Conservation (phyloP, 495 filamentous ascomycete species). For the Lophiostoma macrostomum region DNA sequence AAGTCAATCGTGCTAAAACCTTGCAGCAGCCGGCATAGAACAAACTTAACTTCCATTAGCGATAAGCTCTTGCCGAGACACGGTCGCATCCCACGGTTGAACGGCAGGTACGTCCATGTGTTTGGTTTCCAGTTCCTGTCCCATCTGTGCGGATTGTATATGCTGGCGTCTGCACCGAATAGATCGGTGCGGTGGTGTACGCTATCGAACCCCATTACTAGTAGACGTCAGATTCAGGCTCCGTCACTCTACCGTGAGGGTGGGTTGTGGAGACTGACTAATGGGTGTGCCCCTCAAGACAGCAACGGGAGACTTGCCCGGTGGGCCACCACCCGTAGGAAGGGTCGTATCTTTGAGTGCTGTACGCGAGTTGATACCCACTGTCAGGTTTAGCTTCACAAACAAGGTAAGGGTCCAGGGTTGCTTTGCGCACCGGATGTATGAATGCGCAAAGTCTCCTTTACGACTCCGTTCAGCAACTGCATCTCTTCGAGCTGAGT, state of each 20-base stretch:
- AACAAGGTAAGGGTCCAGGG: background rate
- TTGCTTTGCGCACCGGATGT: background rate
- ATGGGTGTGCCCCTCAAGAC: background rate
- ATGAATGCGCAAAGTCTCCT: background rate
- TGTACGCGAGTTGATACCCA: background rate
- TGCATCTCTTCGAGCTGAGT: background rate
- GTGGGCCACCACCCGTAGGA: background rate
- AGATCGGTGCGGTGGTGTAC: background rate
- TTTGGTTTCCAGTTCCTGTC: constrained; percentile 5
- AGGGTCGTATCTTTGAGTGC: background rate
- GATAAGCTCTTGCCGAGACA: constrained; percentile 3
- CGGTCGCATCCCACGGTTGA: constrained; percentile 1
- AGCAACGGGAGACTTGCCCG: background rate
- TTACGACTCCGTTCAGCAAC: background rate
- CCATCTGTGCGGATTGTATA: constrained; percentile 1
- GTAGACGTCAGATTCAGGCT: background rate
- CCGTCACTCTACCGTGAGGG: background rate
- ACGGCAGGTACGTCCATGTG: background rate
- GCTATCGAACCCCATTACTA: background rate
- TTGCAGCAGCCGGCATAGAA: constrained; percentile 1
- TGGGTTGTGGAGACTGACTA: background rate
- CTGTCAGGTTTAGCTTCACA: background rate
- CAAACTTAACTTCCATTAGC: constrained; percentile 4
- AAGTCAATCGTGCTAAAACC: background rate
- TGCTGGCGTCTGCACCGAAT: background rate